phyloP scores from a whole-genome alignment of 1,139 yeast genomes.

The Hyphopichia buzzinii region DNA sequence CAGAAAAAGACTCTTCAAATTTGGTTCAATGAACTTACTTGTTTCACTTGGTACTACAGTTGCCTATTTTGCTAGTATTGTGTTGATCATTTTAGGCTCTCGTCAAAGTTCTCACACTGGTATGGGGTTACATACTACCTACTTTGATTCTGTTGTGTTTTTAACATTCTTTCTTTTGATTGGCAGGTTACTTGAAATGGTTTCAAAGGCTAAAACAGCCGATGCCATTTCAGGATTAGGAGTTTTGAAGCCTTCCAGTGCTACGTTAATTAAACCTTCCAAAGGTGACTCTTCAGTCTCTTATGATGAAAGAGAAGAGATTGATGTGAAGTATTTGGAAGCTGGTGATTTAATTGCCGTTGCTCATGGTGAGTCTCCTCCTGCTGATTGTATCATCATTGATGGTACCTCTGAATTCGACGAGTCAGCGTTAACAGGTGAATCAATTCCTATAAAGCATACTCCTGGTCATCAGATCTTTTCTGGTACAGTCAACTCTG shows the following conservation, averaged over 20 bases:
- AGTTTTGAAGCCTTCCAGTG: constrained; percentile 48
- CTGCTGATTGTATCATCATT: constrained; percentile 65
- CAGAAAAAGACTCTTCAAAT: constrained; percentile 56
- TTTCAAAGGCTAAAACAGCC: constrained; percentile 66
- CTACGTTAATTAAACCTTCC: constrained; percentile 42
- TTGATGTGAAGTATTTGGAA: constrained; percentile 56
- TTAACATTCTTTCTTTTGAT: constrained; percentile 67
- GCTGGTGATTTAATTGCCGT: constrained; percentile 60
- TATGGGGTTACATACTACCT: constrained; percentile 60
- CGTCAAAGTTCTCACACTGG: constrained; percentile 21
- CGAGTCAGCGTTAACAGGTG: constrained; percentile 80
- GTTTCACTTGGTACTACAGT: constrained; percentile 73
- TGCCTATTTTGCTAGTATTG: constrained; percentile 68
- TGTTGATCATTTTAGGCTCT: constrained; percentile 51
- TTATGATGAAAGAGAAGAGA: constrained; percentile 30
- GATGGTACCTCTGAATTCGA: constrained; percentile 62
- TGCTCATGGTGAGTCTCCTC: constrained; percentile 68
- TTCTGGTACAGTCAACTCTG: constrained; percentile 71
- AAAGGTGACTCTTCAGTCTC: constrained; percentile 11
- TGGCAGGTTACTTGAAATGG: constrained; percentile 66
- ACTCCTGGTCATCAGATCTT: constrained; percentile 59
- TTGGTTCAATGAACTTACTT: constrained; percentile 75
- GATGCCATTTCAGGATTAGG: constrained; percentile 59
- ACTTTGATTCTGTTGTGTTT: constrained; percentile 78
- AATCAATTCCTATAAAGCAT: constrained; percentile 51